phyloP scores from a whole-genome alignment of 2,329 filamentous ascomycete genomes.

The Dactylellina cionopaga region DNA sequence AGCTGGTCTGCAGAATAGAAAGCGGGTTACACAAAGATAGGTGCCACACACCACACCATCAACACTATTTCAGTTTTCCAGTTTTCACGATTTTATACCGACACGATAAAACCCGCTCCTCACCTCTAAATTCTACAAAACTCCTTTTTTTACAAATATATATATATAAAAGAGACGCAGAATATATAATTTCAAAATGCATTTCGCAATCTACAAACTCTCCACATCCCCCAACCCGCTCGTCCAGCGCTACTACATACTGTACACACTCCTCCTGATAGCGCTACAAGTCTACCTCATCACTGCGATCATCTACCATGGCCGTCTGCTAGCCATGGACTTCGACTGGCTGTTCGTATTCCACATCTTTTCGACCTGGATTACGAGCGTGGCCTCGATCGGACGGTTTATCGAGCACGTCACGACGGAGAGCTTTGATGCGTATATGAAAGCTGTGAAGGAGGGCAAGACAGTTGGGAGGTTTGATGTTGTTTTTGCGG shows the following conservation, averaged over 20 bases:
- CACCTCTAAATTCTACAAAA: no score
- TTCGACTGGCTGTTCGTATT: conserved; percentile 17
- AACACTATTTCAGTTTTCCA: no score
- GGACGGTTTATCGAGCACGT: conserved; percentile 24
- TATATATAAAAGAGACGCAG: neutral
- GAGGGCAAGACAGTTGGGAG: neutral
- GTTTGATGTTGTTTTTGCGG: conserved; percentile 34
- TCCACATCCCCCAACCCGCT: conserved; percentile 8
- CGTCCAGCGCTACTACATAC: conserved; percentile 10
- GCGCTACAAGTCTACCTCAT: conserved; percentile 21
- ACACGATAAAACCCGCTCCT: no score
- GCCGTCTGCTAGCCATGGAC: neutral
- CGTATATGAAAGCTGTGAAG: neutral
- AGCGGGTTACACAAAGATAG: no score
- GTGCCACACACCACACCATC: no score
- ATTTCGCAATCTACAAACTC: conserved; percentile 46
- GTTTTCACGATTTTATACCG: no score
- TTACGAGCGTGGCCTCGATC: neutral
- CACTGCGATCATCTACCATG: conserved; percentile 22
- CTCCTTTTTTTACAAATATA: no score
- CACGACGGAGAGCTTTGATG: neutral
- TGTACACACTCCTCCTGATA: conserved; percentile 7
- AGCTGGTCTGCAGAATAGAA: no score
- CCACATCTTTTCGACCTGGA: conserved; percentile 14
- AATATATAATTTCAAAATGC: conserved; percentile 23